Evolutionary conservation across 208 protist genomes (phyloP).

Genomic region (Leptomonas pyrrhocoris): DNA sequence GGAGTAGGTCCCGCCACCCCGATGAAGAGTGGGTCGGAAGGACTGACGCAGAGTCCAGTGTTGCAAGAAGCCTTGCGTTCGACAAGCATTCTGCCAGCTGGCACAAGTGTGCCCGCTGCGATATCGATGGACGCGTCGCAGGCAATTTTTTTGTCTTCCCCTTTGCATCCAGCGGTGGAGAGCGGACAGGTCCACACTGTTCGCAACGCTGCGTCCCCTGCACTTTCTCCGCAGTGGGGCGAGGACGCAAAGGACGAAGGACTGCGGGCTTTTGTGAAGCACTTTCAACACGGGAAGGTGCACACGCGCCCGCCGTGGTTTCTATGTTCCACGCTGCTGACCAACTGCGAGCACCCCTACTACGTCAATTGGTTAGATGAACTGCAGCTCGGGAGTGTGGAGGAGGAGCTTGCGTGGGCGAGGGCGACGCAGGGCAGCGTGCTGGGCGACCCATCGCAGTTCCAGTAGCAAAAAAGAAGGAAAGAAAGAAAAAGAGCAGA

Average conservation of each 20-base stretch:
- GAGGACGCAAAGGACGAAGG: conserved; percentile 8
- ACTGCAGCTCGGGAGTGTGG: conserved; percentile 43
- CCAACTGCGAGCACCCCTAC: conserved; percentile 81
- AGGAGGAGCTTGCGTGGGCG: conserved; percentile 45
- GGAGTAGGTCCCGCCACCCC: too few relatives aligned
- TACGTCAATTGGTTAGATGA: conserved; percentile 68
- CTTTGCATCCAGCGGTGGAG: neutral
- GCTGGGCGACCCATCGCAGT: neutral
- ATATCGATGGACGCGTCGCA: neutral
- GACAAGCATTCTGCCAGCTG: too few relatives aligned
- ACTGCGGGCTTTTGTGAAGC: conserved; percentile 18
- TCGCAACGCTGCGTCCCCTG: too few relatives aligned
- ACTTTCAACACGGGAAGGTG: conserved; percentile 37
- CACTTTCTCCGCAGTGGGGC: neutral
- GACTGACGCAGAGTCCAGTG: too few relatives aligned
- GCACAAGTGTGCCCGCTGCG: too few relatives aligned
- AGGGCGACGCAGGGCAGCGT: conserved; percentile 16
- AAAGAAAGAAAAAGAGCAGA: conserved; percentile 4
- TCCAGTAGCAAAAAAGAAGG: neutral
- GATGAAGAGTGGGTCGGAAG: too few relatives aligned
- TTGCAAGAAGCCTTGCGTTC: too few relatives aligned
- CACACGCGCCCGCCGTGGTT: conserved; percentile 82
- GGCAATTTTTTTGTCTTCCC: neutral
- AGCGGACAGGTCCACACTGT: too few relatives aligned
- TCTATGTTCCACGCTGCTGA: conserved; percentile 47